Evolutionary conservation across 164 flowering plant species (phyloP).

Genomic region (Malania oleifera): DNA sequence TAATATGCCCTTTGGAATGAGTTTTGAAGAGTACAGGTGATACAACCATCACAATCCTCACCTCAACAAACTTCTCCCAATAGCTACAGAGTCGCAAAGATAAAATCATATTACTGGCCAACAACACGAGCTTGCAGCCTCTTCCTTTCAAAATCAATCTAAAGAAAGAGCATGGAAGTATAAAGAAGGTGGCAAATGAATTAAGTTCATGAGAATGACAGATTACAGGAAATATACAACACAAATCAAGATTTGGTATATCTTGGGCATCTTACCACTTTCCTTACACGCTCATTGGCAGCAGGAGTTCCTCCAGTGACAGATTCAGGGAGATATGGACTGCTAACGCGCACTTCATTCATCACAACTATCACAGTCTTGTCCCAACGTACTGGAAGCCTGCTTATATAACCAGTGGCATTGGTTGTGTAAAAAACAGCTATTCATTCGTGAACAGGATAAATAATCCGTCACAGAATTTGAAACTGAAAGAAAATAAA

Average conservation of each 20-base stretch:
- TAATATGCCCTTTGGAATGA: too few species aligned
- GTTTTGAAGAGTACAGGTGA: too few species aligned
- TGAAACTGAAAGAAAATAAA: background rate
- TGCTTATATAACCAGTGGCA: constrained; percentile 18
- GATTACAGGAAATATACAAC: too few species aligned
- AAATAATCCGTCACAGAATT: background rate
- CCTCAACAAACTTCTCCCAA: constrained; percentile 3
- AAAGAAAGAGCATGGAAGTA: background rate
- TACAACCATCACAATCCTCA: background rate
- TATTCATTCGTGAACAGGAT: too few species aligned
- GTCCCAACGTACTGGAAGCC: constrained; percentile 99
- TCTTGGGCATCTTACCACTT: constrained; percentile 59
- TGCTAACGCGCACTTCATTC: constrained; percentile 88
- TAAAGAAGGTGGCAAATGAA: background rate
- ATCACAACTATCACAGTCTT: constrained; percentile 79
- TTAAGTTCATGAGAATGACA: too few species aligned
- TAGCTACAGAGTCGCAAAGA: background rate
- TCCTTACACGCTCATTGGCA: constrained; percentile 91
- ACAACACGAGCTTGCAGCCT: constrained; percentile 51
- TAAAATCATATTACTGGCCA: constrained; percentile 30
- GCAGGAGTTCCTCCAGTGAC: constrained; percentile 88
- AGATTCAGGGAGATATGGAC: constrained; percentile 85
- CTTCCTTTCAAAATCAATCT: constrained; percentile 85
- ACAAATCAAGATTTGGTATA: background rate
- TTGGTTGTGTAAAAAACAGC: background rate